Evolutionary conservation across 495 filamentous ascomycete genomes (phyloP).

Genomic region (Xylaria intraflava): DNA sequence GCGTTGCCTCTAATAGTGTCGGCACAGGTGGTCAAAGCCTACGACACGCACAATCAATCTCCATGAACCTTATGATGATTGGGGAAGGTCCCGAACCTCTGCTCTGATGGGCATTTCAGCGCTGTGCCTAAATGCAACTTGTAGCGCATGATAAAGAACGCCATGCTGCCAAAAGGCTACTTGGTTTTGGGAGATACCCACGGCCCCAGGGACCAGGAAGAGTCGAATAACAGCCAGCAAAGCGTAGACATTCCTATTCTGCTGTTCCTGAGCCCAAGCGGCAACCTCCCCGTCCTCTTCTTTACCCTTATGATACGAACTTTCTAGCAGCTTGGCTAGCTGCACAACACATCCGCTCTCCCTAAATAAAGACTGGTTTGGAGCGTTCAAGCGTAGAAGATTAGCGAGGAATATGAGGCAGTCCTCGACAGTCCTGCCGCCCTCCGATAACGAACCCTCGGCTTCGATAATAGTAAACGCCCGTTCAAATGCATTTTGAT

Average conservation of each 20-base stretch:
- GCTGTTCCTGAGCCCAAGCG: slow-evolving; percentile 67
- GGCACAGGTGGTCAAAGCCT: slow-evolving; percentile 78
- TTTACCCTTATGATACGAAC: slow-evolving; percentile 50
- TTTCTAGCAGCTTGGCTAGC: slow-evolving; percentile 61
- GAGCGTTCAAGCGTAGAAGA: slow-evolving; percentile 77
- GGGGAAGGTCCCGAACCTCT: slow-evolving; percentile 51
- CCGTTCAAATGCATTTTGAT: slow-evolving; percentile 86
- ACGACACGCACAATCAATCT: slow-evolving; percentile 24
- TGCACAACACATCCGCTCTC: slow-evolving; percentile 80
- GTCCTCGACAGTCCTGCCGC: slow-evolving; percentile 88
- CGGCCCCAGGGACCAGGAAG: slow-evolving; percentile 73
- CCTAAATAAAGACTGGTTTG: slow-evolving; percentile 90
- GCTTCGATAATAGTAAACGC: slow-evolving; percentile 73
- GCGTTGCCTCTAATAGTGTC: slow-evolving; percentile 82
- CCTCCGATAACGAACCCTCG: slow-evolving; percentile 76
- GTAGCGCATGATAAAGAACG: slow-evolving; percentile 72
- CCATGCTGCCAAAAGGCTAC: slow-evolving; percentile 75
- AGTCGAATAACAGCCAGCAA: slow-evolving; percentile 76
- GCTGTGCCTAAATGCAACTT: slow-evolving; percentile 72
- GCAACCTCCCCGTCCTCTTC: slow-evolving; percentile 55
- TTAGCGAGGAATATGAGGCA: slow-evolving; percentile 91
- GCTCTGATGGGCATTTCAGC: slow-evolving; percentile 72
- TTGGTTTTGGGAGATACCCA: slow-evolving; percentile 79
- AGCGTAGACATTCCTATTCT: slow-evolving; percentile 89
- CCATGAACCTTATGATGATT: slow-evolving; percentile 15